A percentile compares a stretch with the other conserved stretches of the same genome.
phyloP scores from a whole-genome alignment of 495 filamentous ascomycete genomes.

The Penicillium flavigenum region DNA sequence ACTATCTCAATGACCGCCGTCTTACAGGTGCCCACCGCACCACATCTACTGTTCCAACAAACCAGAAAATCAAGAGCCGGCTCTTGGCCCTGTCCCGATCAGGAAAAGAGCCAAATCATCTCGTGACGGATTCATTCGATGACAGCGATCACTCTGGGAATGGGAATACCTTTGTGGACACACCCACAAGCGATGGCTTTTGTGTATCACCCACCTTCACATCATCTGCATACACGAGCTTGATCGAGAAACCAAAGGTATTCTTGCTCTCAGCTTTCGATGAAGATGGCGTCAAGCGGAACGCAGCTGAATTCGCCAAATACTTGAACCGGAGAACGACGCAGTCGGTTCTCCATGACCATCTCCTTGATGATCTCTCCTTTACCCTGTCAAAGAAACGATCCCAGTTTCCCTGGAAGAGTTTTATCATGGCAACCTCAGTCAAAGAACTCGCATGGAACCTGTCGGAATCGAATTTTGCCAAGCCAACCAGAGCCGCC shows the following conservation, averaged over 20 bases:
- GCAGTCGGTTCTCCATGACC: background rate
- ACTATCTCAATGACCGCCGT: slow-evolving; percentile 18
- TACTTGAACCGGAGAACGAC: slow-evolving; percentile 19
- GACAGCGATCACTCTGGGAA: slow-evolving; percentile 13
- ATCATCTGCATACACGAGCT: background rate
- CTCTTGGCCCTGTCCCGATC: background rate
- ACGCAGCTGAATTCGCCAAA: slow-evolving; percentile 19
- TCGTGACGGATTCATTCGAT: slow-evolving; percentile 9
- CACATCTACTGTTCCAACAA: slow-evolving; percentile 1
- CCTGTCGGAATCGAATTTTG: slow-evolving; percentile 17
- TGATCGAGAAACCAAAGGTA: slow-evolving; percentile 18
- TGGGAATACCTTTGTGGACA: slow-evolving; percentile 4
- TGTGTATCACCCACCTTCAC: slow-evolving; percentile 6
- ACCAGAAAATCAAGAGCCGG: background rate
- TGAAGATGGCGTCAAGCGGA: slow-evolving; percentile 32
- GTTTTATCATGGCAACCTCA: slow-evolving; percentile 24
- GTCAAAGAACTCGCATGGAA: slow-evolving; percentile 25
- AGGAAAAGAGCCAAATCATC: background rate
- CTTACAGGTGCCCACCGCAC: slow-evolving; percentile 16
- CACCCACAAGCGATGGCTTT: slow-evolving; percentile 15
- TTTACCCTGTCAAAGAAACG: slow-evolving; percentile 27
- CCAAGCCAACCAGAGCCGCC: slow-evolving; percentile 19
- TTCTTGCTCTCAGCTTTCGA: slow-evolving; percentile 34
- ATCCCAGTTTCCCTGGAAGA: slow-evolving; percentile 29
- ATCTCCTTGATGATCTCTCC: slow-evolving; percentile 27